These are phyloP conservation scores for Candida maris DNA, from an alignment of 805 yeast genomes.

Conservation along the genomic window DNA sequence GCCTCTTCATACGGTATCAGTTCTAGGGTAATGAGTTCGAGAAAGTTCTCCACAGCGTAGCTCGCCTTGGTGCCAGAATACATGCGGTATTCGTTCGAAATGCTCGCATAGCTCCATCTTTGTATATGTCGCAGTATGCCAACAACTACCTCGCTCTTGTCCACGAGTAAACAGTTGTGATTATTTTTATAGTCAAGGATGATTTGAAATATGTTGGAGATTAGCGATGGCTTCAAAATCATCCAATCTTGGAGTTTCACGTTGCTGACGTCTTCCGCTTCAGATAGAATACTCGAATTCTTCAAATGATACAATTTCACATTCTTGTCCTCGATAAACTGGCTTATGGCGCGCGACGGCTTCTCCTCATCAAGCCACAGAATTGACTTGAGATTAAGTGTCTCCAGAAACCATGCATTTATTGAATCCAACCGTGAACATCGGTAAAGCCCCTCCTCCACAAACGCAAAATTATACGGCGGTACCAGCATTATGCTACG, in stretches of 20 bases:
- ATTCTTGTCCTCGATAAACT: slow-evolving; percentile 55
- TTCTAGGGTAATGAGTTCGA: slow-evolving; percentile 66
- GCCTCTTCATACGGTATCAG: slow-evolving; percentile 38
- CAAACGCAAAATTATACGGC: slow-evolving; percentile 89
- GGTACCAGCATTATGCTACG: slow-evolving; percentile 95
- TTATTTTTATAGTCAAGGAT: slow-evolving; percentile 55
- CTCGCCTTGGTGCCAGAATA: slow-evolving; percentile 67
- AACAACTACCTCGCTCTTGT: slow-evolving; percentile 72
- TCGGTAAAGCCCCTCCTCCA: slow-evolving; percentile 82
- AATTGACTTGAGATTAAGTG: slow-evolving; percentile 64
- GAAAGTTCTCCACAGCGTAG: slow-evolving; percentile 75
- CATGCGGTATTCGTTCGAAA: slow-evolving; percentile 79
- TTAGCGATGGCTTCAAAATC: slow-evolving; percentile 63
- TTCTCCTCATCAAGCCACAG: slow-evolving; percentile 80
- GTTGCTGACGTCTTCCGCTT: slow-evolving; percentile 24
- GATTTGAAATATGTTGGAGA: slow-evolving; percentile 62
- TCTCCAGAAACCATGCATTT: slow-evolving; percentile 72
- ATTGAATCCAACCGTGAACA: slow-evolving; percentile 76
- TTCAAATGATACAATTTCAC: slow-evolving; percentile 49
- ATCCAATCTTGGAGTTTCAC: slow-evolving; percentile 53
- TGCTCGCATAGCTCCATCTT: slow-evolving; percentile 84
- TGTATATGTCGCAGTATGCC: slow-evolving; percentile 81
- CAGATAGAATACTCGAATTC: slow-evolving; percentile 20
- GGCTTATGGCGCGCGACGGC: slow-evolving; percentile 68
- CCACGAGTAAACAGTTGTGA: slow-evolving; percentile 72